Base-by-base conservation (phyloP, 805 yeast species). In the Metschnikowia sp. region DNA sequence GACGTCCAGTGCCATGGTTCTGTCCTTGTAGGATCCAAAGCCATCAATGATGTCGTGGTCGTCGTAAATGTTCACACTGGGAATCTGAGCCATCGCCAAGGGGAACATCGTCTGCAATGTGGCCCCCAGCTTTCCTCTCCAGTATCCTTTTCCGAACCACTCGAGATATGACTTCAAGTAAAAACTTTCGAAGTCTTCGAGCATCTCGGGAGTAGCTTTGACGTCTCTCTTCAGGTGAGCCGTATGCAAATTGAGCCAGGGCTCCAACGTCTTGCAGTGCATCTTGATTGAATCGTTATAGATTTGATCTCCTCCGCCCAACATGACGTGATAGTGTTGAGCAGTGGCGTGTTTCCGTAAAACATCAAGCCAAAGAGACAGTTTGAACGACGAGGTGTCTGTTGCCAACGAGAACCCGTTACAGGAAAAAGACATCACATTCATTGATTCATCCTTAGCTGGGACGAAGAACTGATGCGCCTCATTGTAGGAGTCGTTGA, bases 21-120 rank as follows among this genome's bases (percentile, higher is more conserved):
- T 47, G 54, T 89, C 86, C 41, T 76, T 74, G 64, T 92, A 92
- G 0, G 96, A 87, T 2, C 98, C 99, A 68, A 82, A 92, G 2
- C 98, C 99, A 62, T 92, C 99, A 55, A 94, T 91, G 44, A 92
- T 88, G 64, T 94, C 98, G 67, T 92, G 99, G 64, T 92, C 99
- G 65, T 92, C 99, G 68, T 72, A 91, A 31, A 92, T 80, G 64
- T 91, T 92, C 45, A 92, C 75, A 32, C 85, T 78, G 6, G 99
- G 98, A 52, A 92, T 91, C 40, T 81, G 81, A 0, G 95, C 83
- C 72, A 86, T 68, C 3, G 97, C 88, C 33, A 79, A 61, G 1
- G 96, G 94, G 57, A 82, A 84, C 43, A 82, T 70, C 1, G 76
- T 51, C 63, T 90, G 96, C 33, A 79, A 63, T 1, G 95, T 84